Percentiles rank a stretch among this genome's conserved stretches.
Conservation (phyloP, 2,329 filamentous ascomycete genomes). For the Dendrostoma leiphaemia region DNA sequence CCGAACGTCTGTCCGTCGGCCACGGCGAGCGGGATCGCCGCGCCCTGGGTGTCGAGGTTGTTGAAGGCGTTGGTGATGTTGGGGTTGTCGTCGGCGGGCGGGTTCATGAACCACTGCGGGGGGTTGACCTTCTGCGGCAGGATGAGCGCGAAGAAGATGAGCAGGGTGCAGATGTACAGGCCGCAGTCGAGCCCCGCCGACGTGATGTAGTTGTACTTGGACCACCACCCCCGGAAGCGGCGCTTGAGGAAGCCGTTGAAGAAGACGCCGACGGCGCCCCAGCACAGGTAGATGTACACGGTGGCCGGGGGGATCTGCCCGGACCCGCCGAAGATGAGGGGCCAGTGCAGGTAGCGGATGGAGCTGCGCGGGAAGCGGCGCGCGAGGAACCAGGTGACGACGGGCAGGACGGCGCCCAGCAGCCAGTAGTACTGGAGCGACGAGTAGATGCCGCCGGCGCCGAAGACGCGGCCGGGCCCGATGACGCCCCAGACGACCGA, state of each 20-base stretch:
- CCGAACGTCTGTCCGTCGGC: constrained; percentile 39
- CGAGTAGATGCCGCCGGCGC: constrained; percentile 28
- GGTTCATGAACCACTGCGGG: constrained; percentile 21
- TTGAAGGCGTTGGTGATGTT: constrained; percentile 22
- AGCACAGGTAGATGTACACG: constrained; percentile 45
- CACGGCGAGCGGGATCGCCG: constrained; percentile 20
- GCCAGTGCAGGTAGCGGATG: constrained; percentile 27
- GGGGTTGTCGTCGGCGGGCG: constrained; percentile 38
- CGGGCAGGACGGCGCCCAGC: constrained; percentile 25
- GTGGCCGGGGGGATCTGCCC: constrained; percentile 37
- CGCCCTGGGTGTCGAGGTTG: constrained; percentile 7
- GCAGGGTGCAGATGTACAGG: constrained; percentile 50
- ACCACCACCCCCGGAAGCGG: constrained; percentile 51
- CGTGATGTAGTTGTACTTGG: constrained; percentile 53
- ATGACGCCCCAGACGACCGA: constrained; percentile 36
- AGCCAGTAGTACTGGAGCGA: constrained; percentile 30
- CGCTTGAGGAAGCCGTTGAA: constrained; percentile 50
- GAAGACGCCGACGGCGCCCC: constrained; percentile 45
- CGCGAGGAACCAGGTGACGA: constrained; percentile 25
- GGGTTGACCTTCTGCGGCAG: constrained; percentile 16
- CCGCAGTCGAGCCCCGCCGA: constrained; percentile 52
- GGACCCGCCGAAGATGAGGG: constrained; percentile 31
- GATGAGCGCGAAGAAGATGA: constrained; percentile 33
- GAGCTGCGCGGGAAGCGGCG: constrained; percentile 22
- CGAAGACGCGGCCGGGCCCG: constrained; percentile 33